Percentiles rank a stretch among this genome's conserved stretches.
These are phyloP conservation scores for Blastobotrys muscicola DNA, from an alignment of 805 yeast genomes.

Conservation along the genomic window DNA sequence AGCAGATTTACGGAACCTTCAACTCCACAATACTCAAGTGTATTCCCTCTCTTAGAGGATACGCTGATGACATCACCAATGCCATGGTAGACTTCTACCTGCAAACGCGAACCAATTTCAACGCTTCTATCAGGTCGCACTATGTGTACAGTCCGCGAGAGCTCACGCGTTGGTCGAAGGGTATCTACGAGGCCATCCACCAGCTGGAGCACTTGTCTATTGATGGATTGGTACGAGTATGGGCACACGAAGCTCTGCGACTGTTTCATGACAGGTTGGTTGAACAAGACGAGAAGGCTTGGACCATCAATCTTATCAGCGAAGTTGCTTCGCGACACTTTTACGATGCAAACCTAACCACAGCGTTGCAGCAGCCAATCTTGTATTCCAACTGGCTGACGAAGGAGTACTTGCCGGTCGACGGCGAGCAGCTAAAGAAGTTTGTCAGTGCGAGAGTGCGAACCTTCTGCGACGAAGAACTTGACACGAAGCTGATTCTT, in stretches of 20 bases:
- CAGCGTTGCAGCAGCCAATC: slow-evolving; percentile 41
- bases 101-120: slow-evolving; percentile 35
- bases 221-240: slow-evolving; percentile 45
- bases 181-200: slow-evolving; percentile 47
- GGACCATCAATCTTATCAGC: slow-evolving; percentile 37
- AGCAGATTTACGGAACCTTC: slow-evolving; percentile 58
- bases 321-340: slow-evolving; percentile 34
- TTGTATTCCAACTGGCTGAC: slow-evolving; percentile 71
- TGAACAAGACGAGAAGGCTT: slow-evolving; percentile 33
- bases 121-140: slow-evolving; percentile 37
- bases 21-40: slow-evolving; percentile 45
- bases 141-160: slow-evolving; percentile 86
- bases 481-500: slow-evolving; percentile 49
- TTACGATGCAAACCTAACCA: slow-evolving; percentile 33
- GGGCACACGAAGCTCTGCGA: slow-evolving; percentile 77
- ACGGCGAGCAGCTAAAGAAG: slow-evolving; percentile 34
- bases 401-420: slow-evolving; percentile 48
- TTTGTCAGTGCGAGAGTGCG: slow-evolving; percentile 57
- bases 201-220: slow-evolving; percentile 31
- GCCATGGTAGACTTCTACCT: slow-evolving; percentile 62
- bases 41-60: slow-evolving; percentile 53
- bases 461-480: slow-evolving; percentile 71
- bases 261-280: slow-evolving; percentile 68
- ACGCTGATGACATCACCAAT: slow-evolving; percentile 39
- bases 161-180: slow-evolving; percentile 76